Conservation (phyloP, 495 filamentous ascomycete genomes). For the Lophiostoma macrostomum region DNA sequence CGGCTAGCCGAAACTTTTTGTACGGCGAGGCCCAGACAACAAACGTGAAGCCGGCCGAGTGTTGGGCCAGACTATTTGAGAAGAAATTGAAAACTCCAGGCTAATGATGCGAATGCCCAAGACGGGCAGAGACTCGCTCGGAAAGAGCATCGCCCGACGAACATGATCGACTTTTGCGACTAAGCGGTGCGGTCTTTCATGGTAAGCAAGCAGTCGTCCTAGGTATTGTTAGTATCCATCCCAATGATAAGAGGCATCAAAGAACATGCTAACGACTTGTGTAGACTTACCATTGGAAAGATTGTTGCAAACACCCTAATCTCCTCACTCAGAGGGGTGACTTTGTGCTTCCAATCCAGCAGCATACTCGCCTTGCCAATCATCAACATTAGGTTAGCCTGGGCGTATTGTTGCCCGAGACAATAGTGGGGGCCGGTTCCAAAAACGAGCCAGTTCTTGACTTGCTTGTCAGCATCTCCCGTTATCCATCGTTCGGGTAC, state of each 20-base stretch:
- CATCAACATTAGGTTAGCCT: conserved; percentile 82
- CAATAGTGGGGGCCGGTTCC: conserved; percentile 97
- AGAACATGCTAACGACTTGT: too few species aligned
- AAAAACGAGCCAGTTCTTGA: conserved; percentile 97
- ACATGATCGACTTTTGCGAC: background rate
- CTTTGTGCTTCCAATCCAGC: conserved; percentile 86
- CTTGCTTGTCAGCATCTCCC: conserved; percentile 84
- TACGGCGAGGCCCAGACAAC: too few species aligned
- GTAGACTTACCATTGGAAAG: conserved; percentile 87
- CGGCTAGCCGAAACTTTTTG: too few species aligned
- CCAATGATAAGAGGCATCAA: background rate
- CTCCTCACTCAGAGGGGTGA: conserved; percentile 78
- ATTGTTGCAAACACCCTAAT: conserved; percentile 99
- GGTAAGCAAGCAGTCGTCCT: conserved; percentile 39
- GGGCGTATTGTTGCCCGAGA: conserved; percentile 91
- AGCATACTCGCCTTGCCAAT: conserved; percentile 90
- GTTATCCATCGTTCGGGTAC: conserved; percentile 91
- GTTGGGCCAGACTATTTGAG: background rate
- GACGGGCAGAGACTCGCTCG: background rate
- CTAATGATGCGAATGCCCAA: conserved; percentile 11
- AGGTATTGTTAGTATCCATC: background rate
- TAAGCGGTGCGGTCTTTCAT: conserved; percentile 26
- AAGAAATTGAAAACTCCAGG: conserved; percentile 9
- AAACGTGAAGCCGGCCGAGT: too few species aligned
- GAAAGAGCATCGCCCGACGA: conserved; percentile 8